A percentile compares a stretch with the other conserved stretches of the same genome.
phyloP scores from a whole-genome alignment of 768 basidiomycete species.

The Lactifluus rugatus region DNA sequence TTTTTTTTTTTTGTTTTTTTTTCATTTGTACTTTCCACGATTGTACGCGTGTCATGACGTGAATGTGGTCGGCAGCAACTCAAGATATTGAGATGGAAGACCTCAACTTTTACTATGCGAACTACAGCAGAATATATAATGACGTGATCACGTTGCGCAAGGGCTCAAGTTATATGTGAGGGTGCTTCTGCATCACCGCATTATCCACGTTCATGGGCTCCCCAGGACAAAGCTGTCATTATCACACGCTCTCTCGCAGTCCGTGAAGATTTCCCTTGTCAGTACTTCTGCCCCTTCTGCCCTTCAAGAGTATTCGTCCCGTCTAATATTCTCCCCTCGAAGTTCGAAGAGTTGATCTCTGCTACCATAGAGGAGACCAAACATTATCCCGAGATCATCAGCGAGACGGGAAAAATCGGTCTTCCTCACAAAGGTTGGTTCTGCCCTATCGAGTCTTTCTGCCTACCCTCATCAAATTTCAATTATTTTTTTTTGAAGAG shows the following conservation, averaged over 20 bases:
- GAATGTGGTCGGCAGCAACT: conserved; percentile 41
- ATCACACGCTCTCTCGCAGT: conserved; percentile 91
- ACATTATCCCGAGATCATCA: conserved; percentile 87
- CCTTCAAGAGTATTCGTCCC: background rate
- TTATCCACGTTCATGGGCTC: conserved; percentile 1
- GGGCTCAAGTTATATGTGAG: conserved; percentile 92
- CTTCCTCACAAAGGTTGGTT: conserved; percentile 69
- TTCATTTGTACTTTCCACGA: background rate
- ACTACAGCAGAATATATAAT: conserved; percentile 96
- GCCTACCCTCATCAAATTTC: background rate
- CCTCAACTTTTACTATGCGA: conserved; percentile 92
- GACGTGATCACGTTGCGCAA: conserved; percentile 93
- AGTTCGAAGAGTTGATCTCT: conserved; percentile 91
- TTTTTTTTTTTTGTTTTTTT: background rate
- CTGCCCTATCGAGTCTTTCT: background rate
- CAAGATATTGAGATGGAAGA: conserved; percentile 95
- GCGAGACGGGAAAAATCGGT: conserved; percentile 90
- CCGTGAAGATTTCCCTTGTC: conserved; percentile 92
- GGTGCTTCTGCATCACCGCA: conserved; percentile 16
- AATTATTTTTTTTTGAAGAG: conserved; percentile 34
- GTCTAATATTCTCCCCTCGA: background rate
- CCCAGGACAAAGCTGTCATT: conserved; percentile 89
- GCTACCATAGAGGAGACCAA: conserved; percentile 94
- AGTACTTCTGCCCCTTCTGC: conserved; percentile 13
- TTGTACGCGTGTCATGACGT: background rate